Conservation (phyloP, 176 grass and related monocot species). For the Carex littledalei region DNA sequence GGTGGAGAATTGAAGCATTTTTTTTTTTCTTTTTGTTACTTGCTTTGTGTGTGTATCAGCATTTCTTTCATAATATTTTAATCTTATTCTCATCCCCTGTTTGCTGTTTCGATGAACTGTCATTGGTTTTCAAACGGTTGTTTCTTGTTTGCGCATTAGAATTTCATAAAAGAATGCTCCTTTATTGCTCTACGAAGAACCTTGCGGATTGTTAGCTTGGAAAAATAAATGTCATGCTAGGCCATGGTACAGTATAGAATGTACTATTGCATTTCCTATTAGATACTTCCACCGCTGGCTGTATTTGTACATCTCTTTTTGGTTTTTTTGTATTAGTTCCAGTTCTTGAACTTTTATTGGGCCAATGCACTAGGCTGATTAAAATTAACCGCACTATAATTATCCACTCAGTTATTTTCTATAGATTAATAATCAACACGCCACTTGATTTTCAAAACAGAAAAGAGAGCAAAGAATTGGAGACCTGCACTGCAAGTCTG, state of each 20-base stretch:
- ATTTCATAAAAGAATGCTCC: background rate
- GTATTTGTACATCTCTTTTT: background rate
- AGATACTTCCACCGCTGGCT: background rate
- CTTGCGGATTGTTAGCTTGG: background rate
- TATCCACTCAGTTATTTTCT: background rate
- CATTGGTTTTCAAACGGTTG: background rate
- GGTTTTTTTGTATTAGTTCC: background rate
- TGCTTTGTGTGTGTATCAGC: background rate
- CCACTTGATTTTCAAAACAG: background rate
- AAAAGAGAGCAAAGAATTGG: background rate
- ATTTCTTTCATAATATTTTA: background rate
- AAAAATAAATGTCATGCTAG: background rate
- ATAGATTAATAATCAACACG: background rate
- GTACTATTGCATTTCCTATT: background rate
- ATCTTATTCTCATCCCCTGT: background rate
- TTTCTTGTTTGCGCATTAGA: constrained; percentile 4
- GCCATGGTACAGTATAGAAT: background rate
- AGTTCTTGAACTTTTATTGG: background rate
- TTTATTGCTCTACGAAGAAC: background rate
- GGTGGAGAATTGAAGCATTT: background rate
- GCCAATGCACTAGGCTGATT: background rate
- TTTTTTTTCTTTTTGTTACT: background rate
- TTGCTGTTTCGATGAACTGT: constrained; percentile 18
- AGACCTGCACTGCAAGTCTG: background rate
- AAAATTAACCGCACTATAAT: background rate